Percentiles rank a stretch among this genome's conserved stretches.
phyloP scores from a whole-genome alignment of 306 rosid genomes.

The Lagenaria siceraria region DNA sequence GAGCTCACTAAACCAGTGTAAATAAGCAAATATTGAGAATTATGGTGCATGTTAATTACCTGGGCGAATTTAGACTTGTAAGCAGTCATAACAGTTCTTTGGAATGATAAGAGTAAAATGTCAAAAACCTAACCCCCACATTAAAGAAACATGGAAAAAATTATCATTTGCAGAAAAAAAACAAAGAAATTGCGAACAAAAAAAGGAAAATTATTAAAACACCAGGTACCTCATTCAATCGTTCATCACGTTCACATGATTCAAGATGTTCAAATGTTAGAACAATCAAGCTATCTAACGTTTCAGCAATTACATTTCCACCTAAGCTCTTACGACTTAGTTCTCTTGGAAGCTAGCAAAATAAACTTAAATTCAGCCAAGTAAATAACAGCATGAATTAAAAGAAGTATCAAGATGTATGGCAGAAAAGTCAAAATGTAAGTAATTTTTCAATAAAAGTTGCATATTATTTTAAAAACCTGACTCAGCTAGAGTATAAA shows the following conservation, averaged over 20 bases:
- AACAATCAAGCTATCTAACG: slow-evolving; percentile 65
- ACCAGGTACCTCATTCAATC: slow-evolving; percentile 54
- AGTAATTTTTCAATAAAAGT: not conserved
- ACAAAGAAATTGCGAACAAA: not conserved
- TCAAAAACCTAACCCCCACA: slow-evolving; percentile 50
- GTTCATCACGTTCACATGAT: slow-evolving; percentile 56
- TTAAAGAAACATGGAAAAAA: not conserved
- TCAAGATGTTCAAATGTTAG: slow-evolving; percentile 73
- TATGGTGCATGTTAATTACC: slow-evolving; percentile 23
- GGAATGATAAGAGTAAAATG: slow-evolving; percentile 48
- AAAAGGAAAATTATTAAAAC: not conserved
- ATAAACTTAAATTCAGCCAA: slow-evolving; percentile 4
- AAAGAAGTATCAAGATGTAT: not conserved
- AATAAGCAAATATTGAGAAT: not conserved
- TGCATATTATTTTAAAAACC: not conserved
- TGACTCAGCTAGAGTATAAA: not conserved
- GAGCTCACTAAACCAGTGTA: not conserved
- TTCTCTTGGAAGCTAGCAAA: slow-evolving; percentile 46
- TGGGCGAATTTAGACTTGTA: slow-evolving; percentile 89
- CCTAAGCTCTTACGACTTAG: slow-evolving; percentile 25
- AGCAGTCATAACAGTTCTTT: slow-evolving; percentile 54
- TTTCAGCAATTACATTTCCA: slow-evolving; percentile 40
- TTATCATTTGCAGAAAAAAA: not conserved
- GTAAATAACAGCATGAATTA: not conserved
- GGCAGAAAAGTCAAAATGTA: not conserved